Base-by-base conservation (phyloP, 2,329 filamentous ascomycete species). In the Alternaria sp. region DNA sequence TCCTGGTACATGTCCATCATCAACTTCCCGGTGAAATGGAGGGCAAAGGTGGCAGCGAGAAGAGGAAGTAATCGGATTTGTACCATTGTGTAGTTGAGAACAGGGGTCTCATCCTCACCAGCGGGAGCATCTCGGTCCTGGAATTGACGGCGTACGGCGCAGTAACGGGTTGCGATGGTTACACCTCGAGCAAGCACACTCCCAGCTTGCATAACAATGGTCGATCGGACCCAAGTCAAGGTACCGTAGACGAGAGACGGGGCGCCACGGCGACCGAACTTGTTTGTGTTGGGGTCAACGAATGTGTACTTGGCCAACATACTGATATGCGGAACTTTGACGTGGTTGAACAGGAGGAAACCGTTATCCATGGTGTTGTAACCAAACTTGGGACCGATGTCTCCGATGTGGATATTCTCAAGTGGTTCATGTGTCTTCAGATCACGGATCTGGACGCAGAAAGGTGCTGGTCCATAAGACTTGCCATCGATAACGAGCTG, bases 321-420 rank as follows among this genome's bases (percentile, higher is more conserved):
- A 78, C 86, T 89, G 64, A 87, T 78, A 72, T 93, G 90, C 1
- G 90, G 90, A 14, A 93, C 81, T 76, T 92, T 90, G 77, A 91
- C 82, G 17, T 91, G 81, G 79, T 92, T 92, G 78, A 93, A 88
- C 23, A 93, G 83, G 10, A 92, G 79, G 81, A 90, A 93, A 1
- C 90, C 90, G 67, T 93, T 93, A 75, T 93, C 90, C 90, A 92
- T 91, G 52, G 88, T 91, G 77, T 90, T 90, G 80, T 90, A 91
- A 9, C 89, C 89, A 63, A 90, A 90, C 76, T 93, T 93, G 54
- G 90, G 90, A 1, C 91, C 91, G 75, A 93, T 92, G 65, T 93
- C 90, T 44, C 91, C 90, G 24, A 93, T 87, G 70, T 92, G 87
- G 45, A 85, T 80, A 14, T 83, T 83, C 11, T 80, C 71, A 5